Conservation (phyloP, 129 eudicot genomes). For the Centrapalus pauciflorus region DNA sequence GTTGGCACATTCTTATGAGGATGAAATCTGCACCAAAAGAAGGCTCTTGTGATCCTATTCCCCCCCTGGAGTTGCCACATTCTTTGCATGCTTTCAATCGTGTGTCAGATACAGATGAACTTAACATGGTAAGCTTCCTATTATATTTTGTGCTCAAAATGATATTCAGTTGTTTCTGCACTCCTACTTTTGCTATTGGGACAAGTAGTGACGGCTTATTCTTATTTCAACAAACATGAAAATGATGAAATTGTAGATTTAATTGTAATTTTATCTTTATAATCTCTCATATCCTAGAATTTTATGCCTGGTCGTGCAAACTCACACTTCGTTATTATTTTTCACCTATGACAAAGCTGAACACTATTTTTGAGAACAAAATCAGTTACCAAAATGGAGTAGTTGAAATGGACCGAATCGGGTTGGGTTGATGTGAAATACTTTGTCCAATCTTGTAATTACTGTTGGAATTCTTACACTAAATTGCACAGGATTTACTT, state of each 20-base stretch:
- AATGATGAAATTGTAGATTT: too few relatives aligned
- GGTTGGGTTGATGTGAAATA: too few relatives aligned
- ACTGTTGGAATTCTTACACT: too few relatives aligned
- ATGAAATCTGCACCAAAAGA: constrained; percentile 55
- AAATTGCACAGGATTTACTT: too few relatives aligned
- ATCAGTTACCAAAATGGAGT: too few relatives aligned
- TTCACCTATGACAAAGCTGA: background rate
- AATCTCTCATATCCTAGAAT: too few relatives aligned
- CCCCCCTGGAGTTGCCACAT: constrained; percentile 89
- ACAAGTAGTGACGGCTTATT: background rate
- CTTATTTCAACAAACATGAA: background rate
- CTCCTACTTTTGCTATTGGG: background rate
- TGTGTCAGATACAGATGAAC: constrained; percentile 64
- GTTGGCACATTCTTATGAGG: constrained; percentile 91
- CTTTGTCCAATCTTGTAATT: too few relatives aligned
- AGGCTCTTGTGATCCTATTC: constrained; percentile 77
- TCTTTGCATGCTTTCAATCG: constrained; percentile 87
- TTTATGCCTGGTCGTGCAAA: background rate
- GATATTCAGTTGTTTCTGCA: background rate
- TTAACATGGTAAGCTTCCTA: constrained; percentile 45
- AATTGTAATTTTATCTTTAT: background rate
- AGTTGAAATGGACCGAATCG: too few relatives aligned
- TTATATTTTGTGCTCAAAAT: background rate
- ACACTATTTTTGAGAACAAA: background rate
- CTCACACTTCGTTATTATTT: background rate